Evolutionary conservation across 140 eudicot species (phyloP), one percentile per base, ranked within the genome.

Genomic region (Anethum foeniculum): DNA sequence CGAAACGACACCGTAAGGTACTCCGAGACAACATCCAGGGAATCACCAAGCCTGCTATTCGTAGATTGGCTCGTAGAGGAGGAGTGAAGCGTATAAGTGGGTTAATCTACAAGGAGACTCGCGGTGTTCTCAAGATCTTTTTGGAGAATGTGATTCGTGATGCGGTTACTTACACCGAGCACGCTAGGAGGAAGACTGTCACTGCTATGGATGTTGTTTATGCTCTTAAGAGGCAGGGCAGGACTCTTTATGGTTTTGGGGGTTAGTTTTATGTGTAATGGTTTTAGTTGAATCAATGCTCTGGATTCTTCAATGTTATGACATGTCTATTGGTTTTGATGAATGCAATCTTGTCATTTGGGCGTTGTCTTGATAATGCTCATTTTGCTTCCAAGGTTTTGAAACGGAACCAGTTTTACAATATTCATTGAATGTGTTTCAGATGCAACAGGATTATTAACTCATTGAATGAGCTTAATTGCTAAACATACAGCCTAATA

Each of bases 131-230:
- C 54, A 77, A 77, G 51, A 54, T 77, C 32, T 77, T 77, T 32
- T 28, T 77, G 15, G 71, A 77, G 71, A 56, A 77, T 77, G 71
- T 77, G 16, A 77, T 52, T 3, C 32, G 71, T 14, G 71, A 77
- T 21, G 71, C 71, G 1, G 71, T 52, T 4, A 77, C 71, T 3
- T 77, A 77, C 18, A 77, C 80, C 0, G 80, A 77, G 36, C 80
- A 77, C 41, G 80, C 80, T 23, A 6, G 80, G 28, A n/a, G 54
- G 32, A 74, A 74, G 56, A 74, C 78, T 43, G 78, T 74, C 7
- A 74, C 78, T 3, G 78, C 78, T 15, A 74, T 74, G 78, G 78
- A 74, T 25, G 78, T 74, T 11, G 78, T 74, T 3, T 74, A 74
- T n/a, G 78, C 78, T 0, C 36, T 74, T 28, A 39, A 39, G 30